phyloP scores from a whole-genome alignment of 768 basidiomycete genomes.

The Rhizopogon roseolus region DNA sequence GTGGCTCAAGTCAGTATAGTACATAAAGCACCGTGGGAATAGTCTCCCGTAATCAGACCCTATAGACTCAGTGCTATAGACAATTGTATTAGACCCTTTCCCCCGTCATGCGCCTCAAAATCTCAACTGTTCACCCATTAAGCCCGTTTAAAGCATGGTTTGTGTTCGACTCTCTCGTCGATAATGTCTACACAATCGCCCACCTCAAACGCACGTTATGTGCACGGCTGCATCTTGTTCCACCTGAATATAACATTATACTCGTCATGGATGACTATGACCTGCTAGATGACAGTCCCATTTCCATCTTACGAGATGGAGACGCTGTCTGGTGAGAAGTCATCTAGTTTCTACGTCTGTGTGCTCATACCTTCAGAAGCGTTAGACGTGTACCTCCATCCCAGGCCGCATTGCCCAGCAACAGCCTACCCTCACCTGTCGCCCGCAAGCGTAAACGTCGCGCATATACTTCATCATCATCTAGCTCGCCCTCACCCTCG shows the following conservation, averaged over 20 bases:
- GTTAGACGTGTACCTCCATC: neutral
- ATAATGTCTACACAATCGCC: conserved; percentile 3
- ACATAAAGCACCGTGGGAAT: conserved; percentile 8
- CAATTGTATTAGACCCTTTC: no score
- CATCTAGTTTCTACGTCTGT: neutral
- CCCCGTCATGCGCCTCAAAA: conserved; percentile 50
- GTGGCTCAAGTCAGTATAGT: conserved; percentile 3
- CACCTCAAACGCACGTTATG: conserved; percentile 17
- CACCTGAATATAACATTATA: neutral
- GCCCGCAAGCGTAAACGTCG: conserved; percentile 24
- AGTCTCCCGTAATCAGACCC: no score
- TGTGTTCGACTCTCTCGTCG: conserved; percentile 19
- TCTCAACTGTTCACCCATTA: conserved; percentile 44
- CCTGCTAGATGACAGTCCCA: conserved; percentile 21
- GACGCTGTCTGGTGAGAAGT: conserved; percentile 21
- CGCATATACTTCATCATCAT: conserved; percentile 10
- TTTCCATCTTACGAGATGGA: conserved; percentile 22
- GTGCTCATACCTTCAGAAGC: neutral
- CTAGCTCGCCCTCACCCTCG: conserved; percentile 13
- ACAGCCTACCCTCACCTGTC: neutral
- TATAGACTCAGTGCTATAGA: no score
- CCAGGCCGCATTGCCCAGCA: neutral
- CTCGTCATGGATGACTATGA: conserved; percentile 26
- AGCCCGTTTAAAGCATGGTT: conserved; percentile 52
- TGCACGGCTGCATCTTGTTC: conserved; percentile 2